Conservation (phyloP, 441 rosid genomes). For the Codiaeum variegatum region DNA sequence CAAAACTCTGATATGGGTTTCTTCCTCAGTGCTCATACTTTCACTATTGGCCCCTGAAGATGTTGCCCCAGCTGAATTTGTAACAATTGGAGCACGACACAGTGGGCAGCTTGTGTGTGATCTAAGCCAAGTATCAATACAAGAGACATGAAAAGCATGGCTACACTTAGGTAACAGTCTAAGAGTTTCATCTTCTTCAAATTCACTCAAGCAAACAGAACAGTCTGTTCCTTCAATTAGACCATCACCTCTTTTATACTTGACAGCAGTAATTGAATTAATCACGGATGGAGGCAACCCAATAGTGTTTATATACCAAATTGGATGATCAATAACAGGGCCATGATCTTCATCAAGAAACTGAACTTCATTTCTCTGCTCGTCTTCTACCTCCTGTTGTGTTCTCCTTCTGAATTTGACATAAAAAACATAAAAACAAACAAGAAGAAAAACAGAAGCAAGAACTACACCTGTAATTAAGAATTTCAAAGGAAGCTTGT, state of each 20-base stretch:
- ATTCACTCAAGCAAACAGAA: constrained; percentile 57
- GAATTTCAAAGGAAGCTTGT: constrained; percentile 3
- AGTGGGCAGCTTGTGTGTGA: constrained; percentile 61
- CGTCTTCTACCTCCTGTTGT: constrained; percentile 1
- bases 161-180: constrained; percentile 54
- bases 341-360: constrained; percentile 45
- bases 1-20: constrained; percentile 11
- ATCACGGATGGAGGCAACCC: constrained; percentile 64
- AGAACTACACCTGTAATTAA: constrained; percentile 24
- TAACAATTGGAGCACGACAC: constrained; percentile 56
- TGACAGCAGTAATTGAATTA: constrained; percentile 49
- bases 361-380: constrained; percentile 20
- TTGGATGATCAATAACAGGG: constrained; percentile 54
- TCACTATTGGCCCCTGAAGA: constrained; percentile 14
- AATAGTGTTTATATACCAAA: constrained; percentile 58
- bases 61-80: not conserved
- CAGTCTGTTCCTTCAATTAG: constrained; percentile 63
- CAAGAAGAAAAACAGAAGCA: constrained; percentile 22
- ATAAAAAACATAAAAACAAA: constrained; percentile 22
- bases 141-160: constrained; percentile 61
- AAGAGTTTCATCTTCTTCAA: constrained; percentile 52
- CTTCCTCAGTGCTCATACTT: constrained; percentile 13
- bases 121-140: constrained; percentile 66
- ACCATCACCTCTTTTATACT: constrained; percentile 59
- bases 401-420: constrained; percentile 27